Evolutionary conservation across 345 rosid species (phyloP), one percentile per base, ranked within the genome.

Genomic region (Salix purpurea): DNA sequence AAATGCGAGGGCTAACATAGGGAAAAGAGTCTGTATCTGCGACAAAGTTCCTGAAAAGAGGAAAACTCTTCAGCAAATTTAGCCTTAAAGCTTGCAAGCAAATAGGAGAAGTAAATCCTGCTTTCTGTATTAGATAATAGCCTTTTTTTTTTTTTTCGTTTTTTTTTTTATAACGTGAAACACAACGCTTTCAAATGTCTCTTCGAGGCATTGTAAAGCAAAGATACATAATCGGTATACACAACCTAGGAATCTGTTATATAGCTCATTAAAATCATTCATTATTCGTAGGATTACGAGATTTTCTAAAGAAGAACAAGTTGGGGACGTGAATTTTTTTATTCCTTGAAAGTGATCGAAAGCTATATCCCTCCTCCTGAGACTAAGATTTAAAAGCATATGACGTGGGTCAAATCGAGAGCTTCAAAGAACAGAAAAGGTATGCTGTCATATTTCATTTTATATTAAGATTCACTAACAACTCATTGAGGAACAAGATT

Each of bases 351-450:
- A 64, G 65, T 52, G 71, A 52, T 62, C 50, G 58, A 69, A 52
- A 76, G 6, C 48, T 5, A 19, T 13, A n/a, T 37, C 7, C 28
- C 28, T 42, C 26, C 44, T 42, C 54, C 7, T 50, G 56, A 67
- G 46, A 16, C 13, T 12, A 15, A 64, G 34, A 61, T 36, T 32
- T 71, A 48, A 34, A 36, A 40, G 21, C 66, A 40, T 69, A 69
- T 67, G 50, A 83, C 78, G 85, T 80, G 83, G 86, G 74, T 78
- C 74, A 84, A 82, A 71, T 74, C 80, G 65, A 80, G 75, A 77
- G 67, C 72, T 71, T 70, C 81, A 39, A 85, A 68, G 30, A 37
- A 39, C 77, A 76, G 26, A 76, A 76, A 73, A 80, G 87, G 87
- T 85, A 74, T 30, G 77, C 70, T 36, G 2, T 18, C n/a, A 30